Evolutionary conservation across 495 filamentous ascomycete species (phyloP).

Genomic region (Penicillium mononematosum): DNA sequence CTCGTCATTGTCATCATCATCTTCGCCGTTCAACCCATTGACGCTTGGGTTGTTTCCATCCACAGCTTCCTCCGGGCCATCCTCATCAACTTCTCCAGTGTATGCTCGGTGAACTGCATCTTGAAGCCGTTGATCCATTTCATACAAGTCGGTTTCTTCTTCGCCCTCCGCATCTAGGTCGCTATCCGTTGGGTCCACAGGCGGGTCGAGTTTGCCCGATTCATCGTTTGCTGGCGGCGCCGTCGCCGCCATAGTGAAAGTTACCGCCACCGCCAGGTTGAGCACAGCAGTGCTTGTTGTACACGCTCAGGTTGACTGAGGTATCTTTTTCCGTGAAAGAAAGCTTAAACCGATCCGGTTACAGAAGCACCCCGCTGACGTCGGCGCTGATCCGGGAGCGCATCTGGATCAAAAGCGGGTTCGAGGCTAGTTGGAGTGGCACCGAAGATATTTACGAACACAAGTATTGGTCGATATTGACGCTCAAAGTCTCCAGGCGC

Average conservation of each 20-base stretch:
- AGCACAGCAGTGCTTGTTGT: constrained; percentile 12
- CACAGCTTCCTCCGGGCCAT: constrained; percentile 32
- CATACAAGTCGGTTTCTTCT: constrained; percentile 48
- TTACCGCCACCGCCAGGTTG: constrained; percentile 49
- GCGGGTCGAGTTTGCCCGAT: constrained; percentile 35
- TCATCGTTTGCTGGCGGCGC: constrained; percentile 46
- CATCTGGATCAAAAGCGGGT: constrained; percentile 25
- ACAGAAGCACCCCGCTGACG: constrained; percentile 34
- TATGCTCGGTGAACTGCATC: constrained; percentile 57
- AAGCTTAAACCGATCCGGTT: constrained; percentile 19
- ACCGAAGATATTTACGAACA: background rate
- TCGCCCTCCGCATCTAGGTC: constrained; percentile 56
- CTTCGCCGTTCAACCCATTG: constrained; percentile 36
- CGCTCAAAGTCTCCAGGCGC: constrained; percentile 15
- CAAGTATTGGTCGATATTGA: background rate
- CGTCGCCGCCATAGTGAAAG: constrained; percentile 50
- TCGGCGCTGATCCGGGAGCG: constrained; percentile 29
- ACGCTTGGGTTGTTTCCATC: constrained; percentile 33
- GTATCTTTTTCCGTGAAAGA: constrained; percentile 14
- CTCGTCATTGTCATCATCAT: constrained; percentile 46
- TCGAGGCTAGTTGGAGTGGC: background rate
- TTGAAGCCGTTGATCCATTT: constrained; percentile 47
- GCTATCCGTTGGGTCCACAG: constrained; percentile 42
- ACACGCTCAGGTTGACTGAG: constrained; percentile 13
- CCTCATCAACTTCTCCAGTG: constrained; percentile 48